Conservation (phyloP, 176 grass and related monocot genomes). For the Cenchrus fungigraminus region DNA sequence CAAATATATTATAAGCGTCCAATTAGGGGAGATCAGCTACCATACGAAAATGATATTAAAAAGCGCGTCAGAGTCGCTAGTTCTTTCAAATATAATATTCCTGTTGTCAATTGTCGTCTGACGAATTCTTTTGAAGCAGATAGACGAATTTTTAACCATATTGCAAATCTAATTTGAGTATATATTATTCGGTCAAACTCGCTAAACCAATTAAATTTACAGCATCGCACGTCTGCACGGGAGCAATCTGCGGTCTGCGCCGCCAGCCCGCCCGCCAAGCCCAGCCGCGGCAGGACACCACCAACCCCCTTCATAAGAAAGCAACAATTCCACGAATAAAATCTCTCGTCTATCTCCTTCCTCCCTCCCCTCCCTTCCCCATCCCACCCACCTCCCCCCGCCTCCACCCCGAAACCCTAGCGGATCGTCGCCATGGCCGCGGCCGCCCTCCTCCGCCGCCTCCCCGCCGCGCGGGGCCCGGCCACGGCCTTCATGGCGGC, state of each 20-base stretch:
- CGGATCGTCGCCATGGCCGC: constrained; percentile 46
- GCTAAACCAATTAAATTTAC: neutral
- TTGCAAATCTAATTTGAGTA: neutral
- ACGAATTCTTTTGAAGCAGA: neutral
- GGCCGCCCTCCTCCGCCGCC: constrained; percentile 53
- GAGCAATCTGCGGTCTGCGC: constrained; percentile 23
- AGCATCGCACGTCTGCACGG: neutral
- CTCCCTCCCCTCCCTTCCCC: neutral
- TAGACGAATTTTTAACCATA: constrained; percentile 1
- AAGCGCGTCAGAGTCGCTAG: neutral
- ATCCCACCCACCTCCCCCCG: neutral
- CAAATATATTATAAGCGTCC: neutral
- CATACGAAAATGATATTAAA: neutral
- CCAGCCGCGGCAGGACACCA: neutral
- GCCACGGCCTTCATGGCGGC: constrained; percentile 12
- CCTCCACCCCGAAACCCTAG: constrained; percentile 42
- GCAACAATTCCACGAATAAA: constrained; percentile 34
- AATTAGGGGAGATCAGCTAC: neutral
- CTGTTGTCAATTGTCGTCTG: neutral
- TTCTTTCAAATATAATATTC: constrained; percentile 8
- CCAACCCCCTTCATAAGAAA: constrained; percentile 12
- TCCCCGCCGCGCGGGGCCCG: constrained; percentile 37
- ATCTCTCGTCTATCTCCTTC: constrained; percentile 35
- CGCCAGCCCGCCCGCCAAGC: constrained; percentile 39
- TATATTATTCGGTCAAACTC: constrained; percentile 22